Evolutionary conservation across 2,329 filamentous ascomycete genomes (phyloP).

Genomic region (Parascedosporium putredinis): DNA sequence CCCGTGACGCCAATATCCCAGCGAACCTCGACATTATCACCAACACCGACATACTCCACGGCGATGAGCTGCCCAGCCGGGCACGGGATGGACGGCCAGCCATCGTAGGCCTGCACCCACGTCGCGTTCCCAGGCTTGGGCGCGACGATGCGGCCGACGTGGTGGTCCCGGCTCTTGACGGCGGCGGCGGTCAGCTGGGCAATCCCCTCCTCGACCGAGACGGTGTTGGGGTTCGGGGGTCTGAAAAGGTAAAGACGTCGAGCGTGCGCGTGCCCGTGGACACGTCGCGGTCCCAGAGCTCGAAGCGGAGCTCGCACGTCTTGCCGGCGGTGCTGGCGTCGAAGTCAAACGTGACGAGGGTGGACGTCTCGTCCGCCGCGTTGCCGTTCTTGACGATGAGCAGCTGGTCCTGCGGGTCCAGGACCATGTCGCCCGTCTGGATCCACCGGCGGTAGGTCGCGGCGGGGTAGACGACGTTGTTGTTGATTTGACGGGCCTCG

Average conservation of each 20-base stretch:
- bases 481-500: not conserved
- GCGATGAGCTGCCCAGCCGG: constrained; percentile 6
- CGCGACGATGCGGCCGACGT: constrained; percentile 1
- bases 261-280: constrained; percentile 7
- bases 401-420: constrained; percentile 10
- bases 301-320: constrained; percentile 8
- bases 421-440: constrained; percentile 3
- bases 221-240: not conserved
- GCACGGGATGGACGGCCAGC: constrained; percentile 5
- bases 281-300: constrained; percentile 9
- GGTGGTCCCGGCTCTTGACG: not conserved
- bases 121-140: constrained; percentile 3
- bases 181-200: not conserved
- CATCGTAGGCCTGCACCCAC: constrained; percentile 1
- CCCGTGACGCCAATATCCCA: constrained; percentile 9
- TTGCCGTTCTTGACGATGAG: constrained; percentile 11
- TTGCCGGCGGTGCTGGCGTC: constrained; percentile 7
- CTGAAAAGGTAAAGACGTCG: constrained; percentile 9
- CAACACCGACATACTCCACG: constrained; percentile 6
- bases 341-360: constrained; percentile 9
- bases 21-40: constrained; percentile 4
- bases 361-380: constrained; percentile 7
- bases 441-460: constrained; percentile 9
- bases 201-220: too few species aligned
- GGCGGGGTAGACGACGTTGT: constrained; percentile 14